Evolutionary conservation across 148 eudicot genomes (phyloP).

Genomic region (Heliamphora exappendiculata): DNA sequence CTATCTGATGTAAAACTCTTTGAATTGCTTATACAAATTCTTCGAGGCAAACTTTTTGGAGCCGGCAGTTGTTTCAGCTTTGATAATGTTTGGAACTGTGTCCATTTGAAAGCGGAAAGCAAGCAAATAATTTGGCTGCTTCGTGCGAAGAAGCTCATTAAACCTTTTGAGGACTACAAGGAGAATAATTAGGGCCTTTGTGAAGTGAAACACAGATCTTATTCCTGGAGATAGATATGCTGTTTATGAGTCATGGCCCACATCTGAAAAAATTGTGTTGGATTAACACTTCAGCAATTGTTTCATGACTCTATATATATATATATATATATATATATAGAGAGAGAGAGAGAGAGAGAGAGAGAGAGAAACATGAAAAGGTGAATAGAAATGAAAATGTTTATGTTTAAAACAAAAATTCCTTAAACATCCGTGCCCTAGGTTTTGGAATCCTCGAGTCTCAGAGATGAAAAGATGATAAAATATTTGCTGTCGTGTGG

Average conservation of each 20-base stretch:
- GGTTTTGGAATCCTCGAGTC: too few relatives aligned
- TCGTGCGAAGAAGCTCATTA: not conserved
- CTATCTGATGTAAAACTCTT: not conserved
- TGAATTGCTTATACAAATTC: conserved; percentile 10
- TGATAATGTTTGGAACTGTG: not conserved
- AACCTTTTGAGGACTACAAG: not conserved
- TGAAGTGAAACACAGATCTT: not conserved
- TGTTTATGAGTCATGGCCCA: too few relatives aligned
- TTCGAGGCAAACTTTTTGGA: not conserved
- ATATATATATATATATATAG: too few relatives aligned
- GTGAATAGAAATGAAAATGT: too few relatives aligned
- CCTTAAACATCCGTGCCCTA: too few relatives aligned
- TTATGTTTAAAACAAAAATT: too few relatives aligned
- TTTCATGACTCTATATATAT: too few relatives aligned
- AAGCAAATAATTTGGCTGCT: not conserved
- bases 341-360: too few relatives aligned
- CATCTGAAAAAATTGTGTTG: not conserved
- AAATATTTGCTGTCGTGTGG: too few relatives aligned
- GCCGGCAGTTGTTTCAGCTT: not conserved
- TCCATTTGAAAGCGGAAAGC: not conserved
- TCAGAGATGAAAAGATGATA: too few relatives aligned
- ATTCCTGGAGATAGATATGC: too few relatives aligned
- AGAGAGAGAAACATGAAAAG: too few relatives aligned
- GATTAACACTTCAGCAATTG: not conserved
- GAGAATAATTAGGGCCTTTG: not conserved